Conservation (phyloP, 1,139 yeast genomes). For the Debaryomyces subglobosus region DNA sequence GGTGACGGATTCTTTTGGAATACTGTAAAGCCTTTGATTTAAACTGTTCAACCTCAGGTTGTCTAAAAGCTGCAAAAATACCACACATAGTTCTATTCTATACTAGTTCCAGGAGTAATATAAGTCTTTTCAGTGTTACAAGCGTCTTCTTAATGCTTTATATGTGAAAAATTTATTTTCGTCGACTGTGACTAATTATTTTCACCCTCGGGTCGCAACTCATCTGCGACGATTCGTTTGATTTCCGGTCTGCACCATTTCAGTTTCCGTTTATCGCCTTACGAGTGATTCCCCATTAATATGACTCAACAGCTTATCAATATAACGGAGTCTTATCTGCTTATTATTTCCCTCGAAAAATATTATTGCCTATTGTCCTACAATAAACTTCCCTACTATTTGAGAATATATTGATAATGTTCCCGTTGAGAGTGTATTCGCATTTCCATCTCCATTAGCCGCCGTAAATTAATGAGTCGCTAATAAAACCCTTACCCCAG, state of each 20-base stretch:
- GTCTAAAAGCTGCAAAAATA: constrained; percentile 89
- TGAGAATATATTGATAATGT: neutral
- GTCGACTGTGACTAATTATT: constrained; percentile 6
- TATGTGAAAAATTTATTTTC: constrained; percentile 7
- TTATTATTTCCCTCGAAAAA: neutral
- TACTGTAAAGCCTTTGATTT: constrained; percentile 87
- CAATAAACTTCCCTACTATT: neutral
- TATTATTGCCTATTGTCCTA: neutral
- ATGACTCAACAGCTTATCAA: neutral
- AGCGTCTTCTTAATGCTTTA: neutral
- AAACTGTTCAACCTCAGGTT: constrained; percentile 76
- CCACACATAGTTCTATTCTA: constrained; percentile 74
- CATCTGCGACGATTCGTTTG: neutral
- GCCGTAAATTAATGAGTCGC: neutral
- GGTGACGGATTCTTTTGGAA: constrained; percentile 91
- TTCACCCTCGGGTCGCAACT: constrained; percentile 1
- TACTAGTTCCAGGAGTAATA: neutral
- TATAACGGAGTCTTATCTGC: neutral
- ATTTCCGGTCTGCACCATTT: constrained; percentile 1
- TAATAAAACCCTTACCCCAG: neutral
- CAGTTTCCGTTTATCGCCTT: neutral
- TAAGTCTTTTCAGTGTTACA: neutral
- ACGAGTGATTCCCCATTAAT: neutral
- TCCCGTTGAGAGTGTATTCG: neutral
- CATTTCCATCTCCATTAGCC: neutral